Evolutionary conservation across 2,329 filamentous ascomycete species (phyloP).

Genomic region (Fusarium heterosporum): DNA sequence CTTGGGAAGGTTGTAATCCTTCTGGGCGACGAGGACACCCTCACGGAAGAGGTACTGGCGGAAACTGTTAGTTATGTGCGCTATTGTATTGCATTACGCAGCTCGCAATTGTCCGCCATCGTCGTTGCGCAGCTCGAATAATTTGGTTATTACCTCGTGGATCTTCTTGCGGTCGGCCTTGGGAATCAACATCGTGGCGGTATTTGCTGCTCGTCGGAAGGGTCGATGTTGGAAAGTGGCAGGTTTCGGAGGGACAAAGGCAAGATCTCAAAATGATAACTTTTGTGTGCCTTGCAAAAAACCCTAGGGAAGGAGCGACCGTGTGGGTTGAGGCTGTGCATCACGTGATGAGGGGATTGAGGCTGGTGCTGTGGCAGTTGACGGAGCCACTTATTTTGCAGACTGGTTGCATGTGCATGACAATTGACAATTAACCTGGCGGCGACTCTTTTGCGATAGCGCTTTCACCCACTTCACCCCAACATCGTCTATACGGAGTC

Average conservation of each 20-base stretch:
- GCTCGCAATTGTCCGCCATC: slow-evolving; percentile 30
- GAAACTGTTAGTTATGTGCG: slow-evolving; percentile 43
- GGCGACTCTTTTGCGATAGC: slow-evolving; percentile 25
- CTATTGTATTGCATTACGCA: slow-evolving; percentile 31
- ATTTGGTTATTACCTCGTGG: slow-evolving; percentile 73
- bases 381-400: slow-evolving; percentile 18
- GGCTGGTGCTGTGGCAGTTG: slow-evolving; percentile 29
- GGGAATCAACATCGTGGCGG: slow-evolving; percentile 92
- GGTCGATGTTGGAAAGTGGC: slow-evolving; percentile 64
- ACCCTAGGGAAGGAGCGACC: slow-evolving; percentile 53
- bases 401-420: slow-evolving; percentile 17
- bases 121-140: slow-evolving; percentile 19
- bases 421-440: slow-evolving; percentile 12
- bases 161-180: slow-evolving; percentile 99
- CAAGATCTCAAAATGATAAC: slow-evolving; percentile 58
- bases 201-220: slow-evolving; percentile 55
- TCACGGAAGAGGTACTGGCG: slow-evolving; percentile 92
- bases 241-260: slow-evolving; percentile 52
- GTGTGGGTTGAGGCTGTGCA: slow-evolving; percentile 49
- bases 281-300: slow-evolving; percentile 57
- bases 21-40: slow-evolving; percentile 95
- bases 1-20: slow-evolving; percentile 99
- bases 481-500: not conserved
- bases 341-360: slow-evolving; percentile 52
- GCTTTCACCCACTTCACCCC: not conserved